Evolutionary conservation across 1,139 yeast species (phyloP), one percentile per base, ranked within the genome.

Genomic region (Meyerozyma athensensis): DNA sequence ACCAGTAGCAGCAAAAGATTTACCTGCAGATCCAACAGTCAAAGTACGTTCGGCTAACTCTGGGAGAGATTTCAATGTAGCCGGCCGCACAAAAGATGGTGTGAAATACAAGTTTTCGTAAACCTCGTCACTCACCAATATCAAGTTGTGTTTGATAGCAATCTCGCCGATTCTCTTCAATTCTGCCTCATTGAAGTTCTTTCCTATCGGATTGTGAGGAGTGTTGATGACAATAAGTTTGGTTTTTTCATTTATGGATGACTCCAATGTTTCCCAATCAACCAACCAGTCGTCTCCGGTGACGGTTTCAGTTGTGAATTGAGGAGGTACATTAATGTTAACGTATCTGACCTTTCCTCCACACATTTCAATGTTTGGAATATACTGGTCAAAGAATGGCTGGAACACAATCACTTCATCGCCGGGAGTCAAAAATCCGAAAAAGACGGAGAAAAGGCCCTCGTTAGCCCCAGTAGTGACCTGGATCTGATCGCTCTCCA

Each of bases 361-460:
- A 3, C 95, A 81, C 68, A 92, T 76, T 59, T 87, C 94, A 53
- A 92, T 84, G 62, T 92, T 92, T 36, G 97, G 80, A 46, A 92
- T 86, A 62, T 92, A 92, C 63, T 92, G 98, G 55, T 92, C 98
- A 56, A 92, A 92, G 58, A 87, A 92, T 2, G 98, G 98, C 60
- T 92, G 96, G 57, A 92, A 86, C n/a, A 92, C 97, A 60, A 92
- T 85, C 14, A 83, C 98, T 61, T 92, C 98, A 55, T 92, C 98
- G 13, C 95, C 97, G 2, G 81, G 77, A 36, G 86, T 76, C 46
- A 92, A 64, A 49, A 89, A 83, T 0, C 94, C 98, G 43, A 89
- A 84, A 56, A 90, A 81, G 4, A 85, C 79, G 2, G 96, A 64
- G 41, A 86, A 73, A 71, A 92, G 85, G 30, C 97, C 98, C 63